A percentile compares a stretch with the other conserved stretches of the same genome.
Conservation (phyloP, 306 rosid species). For the Quillaja saponaria region DNA sequence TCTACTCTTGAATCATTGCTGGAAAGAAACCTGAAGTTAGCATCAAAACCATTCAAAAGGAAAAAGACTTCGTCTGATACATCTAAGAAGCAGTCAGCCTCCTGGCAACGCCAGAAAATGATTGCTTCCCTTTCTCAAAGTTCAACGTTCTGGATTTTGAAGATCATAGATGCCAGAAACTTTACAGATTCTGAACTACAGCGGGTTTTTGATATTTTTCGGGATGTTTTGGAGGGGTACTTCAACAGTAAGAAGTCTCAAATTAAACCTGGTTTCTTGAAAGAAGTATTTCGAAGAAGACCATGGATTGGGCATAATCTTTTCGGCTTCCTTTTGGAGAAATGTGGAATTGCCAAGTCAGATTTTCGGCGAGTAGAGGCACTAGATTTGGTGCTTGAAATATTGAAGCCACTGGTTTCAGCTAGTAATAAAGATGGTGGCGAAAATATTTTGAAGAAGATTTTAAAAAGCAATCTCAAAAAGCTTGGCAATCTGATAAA, state of each 20-base stretch:
- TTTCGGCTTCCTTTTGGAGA: constrained; percentile 63
- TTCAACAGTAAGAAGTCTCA: constrained; percentile 76
- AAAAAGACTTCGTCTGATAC: constrained; percentile 57
- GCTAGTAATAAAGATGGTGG: constrained; percentile 32
- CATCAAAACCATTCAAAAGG: constrained; percentile 73
- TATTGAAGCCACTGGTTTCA: constrained; percentile 51
- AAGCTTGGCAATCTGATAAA: constrained; percentile 54
- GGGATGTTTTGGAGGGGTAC: constrained; percentile 50
- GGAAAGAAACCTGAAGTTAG: constrained; percentile 76
- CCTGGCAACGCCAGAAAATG: constrained; percentile 69
- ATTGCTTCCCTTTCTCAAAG: constrained; percentile 68
- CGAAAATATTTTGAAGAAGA: constrained; percentile 45
- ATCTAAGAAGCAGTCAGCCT: constrained; percentile 64
- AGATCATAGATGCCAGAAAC: constrained; percentile 70
- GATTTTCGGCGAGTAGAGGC: constrained; percentile 82
- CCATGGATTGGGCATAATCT: constrained; percentile 79
- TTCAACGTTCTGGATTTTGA: constrained; percentile 84
- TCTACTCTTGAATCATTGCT: constrained; percentile 71
- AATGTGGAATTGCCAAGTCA: constrained; percentile 64
- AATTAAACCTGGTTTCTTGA: constrained; percentile 69
- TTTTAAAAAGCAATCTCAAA: constrained; percentile 51
- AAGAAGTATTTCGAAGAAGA: constrained; percentile 71
- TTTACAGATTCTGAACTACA: constrained; percentile 53
- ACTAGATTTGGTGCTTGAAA: constrained; percentile 65
- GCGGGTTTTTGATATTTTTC: constrained; percentile 57